A percentile compares a stretch with the other conserved stretches of the same genome.
These are phyloP conservation scores for Xylaria sp. DNA, from an alignment of 495 filamentous ascomycete species.

Conservation along the genomic window DNA sequence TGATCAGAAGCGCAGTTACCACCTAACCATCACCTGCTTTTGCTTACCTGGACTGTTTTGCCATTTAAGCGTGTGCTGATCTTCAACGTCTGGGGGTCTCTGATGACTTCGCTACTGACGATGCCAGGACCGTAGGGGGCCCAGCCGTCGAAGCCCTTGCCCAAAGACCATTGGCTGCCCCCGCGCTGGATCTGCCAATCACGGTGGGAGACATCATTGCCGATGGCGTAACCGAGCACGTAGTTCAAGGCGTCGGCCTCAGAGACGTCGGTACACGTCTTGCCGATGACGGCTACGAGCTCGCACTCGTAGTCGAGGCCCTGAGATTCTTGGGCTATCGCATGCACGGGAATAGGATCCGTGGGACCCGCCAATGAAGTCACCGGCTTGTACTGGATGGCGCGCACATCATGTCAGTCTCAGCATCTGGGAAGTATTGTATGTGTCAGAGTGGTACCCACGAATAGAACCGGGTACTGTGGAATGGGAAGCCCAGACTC, in stretches of 20 bases:
- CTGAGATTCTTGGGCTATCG: slow-evolving; percentile 35
- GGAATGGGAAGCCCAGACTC: slow-evolving; percentile 80
- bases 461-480: slow-evolving; percentile 78
- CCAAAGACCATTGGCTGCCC: slow-evolving; percentile 80
- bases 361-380: slow-evolving; percentile 74
- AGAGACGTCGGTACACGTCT: slow-evolving; percentile 69
- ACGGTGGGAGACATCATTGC: slow-evolving; percentile 84
- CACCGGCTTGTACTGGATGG: slow-evolving; percentile 71
- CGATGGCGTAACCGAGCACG: slow-evolving; percentile 80
- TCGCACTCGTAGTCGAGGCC: slow-evolving; percentile 89
- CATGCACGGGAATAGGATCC: slow-evolving; percentile 71
- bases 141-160: slow-evolving; percentile 90
- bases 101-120: slow-evolving; percentile 69
- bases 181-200: slow-evolving; percentile 83
- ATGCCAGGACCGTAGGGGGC: slow-evolving; percentile 87
- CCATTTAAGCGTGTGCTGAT: slow-evolving; percentile 79
- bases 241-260: slow-evolving; percentile 73
- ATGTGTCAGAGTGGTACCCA: slow-evolving; percentile 40
- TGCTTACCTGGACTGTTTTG: slow-evolving; percentile 62
- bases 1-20: slow-evolving; percentile 12
- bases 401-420: background rate
- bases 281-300: slow-evolving; percentile 79
- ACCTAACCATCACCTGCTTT: background rate
- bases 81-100: slow-evolving; percentile 70
- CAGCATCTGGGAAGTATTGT: background rate